These are phyloP conservation scores for Pseudonectria foliicola DNA, from an alignment of 2,329 filamentous ascomycete genomes.

Conservation along the genomic window DNA sequence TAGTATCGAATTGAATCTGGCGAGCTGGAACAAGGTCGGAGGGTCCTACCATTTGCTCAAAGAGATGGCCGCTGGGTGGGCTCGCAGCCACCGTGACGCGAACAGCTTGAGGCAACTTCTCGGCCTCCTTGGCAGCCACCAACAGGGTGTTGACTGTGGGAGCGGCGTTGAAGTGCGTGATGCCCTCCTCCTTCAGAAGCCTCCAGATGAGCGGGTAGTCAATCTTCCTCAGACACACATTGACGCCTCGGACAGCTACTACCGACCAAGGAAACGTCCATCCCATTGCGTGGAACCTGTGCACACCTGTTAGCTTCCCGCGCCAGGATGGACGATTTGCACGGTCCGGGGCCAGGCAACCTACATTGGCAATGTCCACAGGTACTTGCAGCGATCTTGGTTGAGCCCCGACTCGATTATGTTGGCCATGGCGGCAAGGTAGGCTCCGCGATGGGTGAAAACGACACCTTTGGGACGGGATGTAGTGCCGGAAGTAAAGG, in stretches of 20 bases:
- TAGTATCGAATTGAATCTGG: constrained; percentile 3
- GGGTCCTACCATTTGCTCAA: constrained; percentile 73
- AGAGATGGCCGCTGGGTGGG: constrained; percentile 82
- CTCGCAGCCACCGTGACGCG: constrained; percentile 88
- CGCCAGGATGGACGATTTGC: background rate
- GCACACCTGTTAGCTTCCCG: constrained; percentile 1
- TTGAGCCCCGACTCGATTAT: constrained; percentile 85
- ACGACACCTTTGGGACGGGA: constrained; percentile 88
- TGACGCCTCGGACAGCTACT: constrained; percentile 88
- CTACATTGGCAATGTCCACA: constrained; percentile 91
- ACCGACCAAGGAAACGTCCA: constrained; percentile 92
- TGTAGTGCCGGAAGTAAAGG: constrained; percentile 92
- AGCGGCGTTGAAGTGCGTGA: constrained; percentile 94
- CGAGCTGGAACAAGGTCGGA: background rate
- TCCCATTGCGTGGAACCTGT: constrained; percentile 59
- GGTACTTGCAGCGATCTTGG: constrained; percentile 65
- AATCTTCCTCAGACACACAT: constrained; percentile 90
- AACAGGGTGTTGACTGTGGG: constrained; percentile 94
- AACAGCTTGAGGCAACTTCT: constrained; percentile 60
- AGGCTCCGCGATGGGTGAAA: constrained; percentile 81
- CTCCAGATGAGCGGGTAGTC: constrained; percentile 92
- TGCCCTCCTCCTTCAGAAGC: constrained; percentile 73
- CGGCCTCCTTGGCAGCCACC: constrained; percentile 71
- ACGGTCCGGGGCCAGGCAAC: constrained; percentile 29
- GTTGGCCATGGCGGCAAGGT: constrained; percentile 78